Percentiles rank a stretch among this genome's conserved stretches.
These are phyloP conservation scores for Beauveria asiatica DNA, from an alignment of 2,329 filamentous ascomycete genomes.

Conservation along the genomic window DNA sequence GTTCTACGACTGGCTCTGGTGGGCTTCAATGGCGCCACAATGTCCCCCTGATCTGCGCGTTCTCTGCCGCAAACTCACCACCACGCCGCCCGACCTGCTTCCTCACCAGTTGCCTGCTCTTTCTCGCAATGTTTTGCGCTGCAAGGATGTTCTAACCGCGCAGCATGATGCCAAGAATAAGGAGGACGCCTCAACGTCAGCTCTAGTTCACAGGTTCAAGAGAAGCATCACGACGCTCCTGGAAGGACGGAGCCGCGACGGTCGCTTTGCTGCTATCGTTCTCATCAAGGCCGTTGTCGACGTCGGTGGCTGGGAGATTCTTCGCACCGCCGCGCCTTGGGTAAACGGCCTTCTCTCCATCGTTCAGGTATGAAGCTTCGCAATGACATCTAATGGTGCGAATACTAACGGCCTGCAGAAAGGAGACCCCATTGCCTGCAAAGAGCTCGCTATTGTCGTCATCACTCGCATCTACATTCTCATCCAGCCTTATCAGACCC, in stretches of 20 bases:
- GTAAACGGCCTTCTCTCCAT: conserved; percentile 67
- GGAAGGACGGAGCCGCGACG: conserved; percentile 65
- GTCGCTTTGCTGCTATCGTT: conserved; percentile 68
- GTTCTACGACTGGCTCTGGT: not conserved
- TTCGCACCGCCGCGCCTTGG: conserved; percentile 68
- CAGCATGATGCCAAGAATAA: conserved; percentile 53
- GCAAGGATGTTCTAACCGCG: conserved; percentile 53
- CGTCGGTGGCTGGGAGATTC: conserved; percentile 73
- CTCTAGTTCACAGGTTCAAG: conserved; percentile 72
- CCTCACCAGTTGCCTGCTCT: conserved; percentile 65
- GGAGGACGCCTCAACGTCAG: conserved; percentile 52
- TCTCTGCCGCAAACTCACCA: conserved; percentile 61
- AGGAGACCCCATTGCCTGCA: conserved; percentile 65
- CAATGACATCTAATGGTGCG: not conserved
- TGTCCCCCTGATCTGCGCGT: conserved; percentile 52
- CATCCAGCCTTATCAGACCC: conserved; percentile 71
- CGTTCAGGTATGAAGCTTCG: conserved; percentile 48
- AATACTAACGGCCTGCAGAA: conserved; percentile 43
- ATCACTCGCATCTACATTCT: conserved; percentile 77
- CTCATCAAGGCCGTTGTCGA: conserved; percentile 76
- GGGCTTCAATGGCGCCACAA: conserved; percentile 23
- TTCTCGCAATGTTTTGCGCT: conserved; percentile 49
- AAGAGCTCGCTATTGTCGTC: conserved; percentile 67
- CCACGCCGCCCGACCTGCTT: conserved; percentile 63
- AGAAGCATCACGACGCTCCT: conserved; percentile 70